Conservation (phyloP, 352 stramenopile genomes). For the Globisporangium radiosum region DNA sequence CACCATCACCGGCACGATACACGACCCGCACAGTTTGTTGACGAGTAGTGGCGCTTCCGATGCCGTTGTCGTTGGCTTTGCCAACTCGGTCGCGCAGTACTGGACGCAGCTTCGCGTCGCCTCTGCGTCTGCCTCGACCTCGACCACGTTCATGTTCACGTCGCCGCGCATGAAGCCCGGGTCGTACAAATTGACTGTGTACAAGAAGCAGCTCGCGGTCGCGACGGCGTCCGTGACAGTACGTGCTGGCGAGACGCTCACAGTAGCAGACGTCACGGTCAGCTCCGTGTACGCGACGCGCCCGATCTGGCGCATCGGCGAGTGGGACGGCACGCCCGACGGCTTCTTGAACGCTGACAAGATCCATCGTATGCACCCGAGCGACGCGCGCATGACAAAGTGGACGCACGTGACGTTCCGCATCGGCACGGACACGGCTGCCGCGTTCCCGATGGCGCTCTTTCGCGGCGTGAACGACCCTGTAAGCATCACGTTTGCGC, state of each 20-base stretch:
- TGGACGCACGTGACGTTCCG: constrained; percentile 23
- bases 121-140: no score
- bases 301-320: constrained; percentile 41
- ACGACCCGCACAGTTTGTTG: constrained; percentile 21
- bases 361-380: constrained; percentile 47
- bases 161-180: constrained; percentile 40
- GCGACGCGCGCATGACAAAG: constrained; percentile 29
- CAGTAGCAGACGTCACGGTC: constrained; percentile 16
- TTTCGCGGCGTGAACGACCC: constrained; percentile 43
- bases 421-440: constrained; percentile 13
- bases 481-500: constrained; percentile 25
- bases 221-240: constrained; percentile 24
- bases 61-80: constrained; percentile 24
- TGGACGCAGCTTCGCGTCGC: constrained; percentile 19
- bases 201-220: constrained; percentile 47
- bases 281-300: constrained; percentile 15
- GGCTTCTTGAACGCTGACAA: constrained; percentile 49
- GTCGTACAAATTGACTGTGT: constrained; percentile 45
- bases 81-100: constrained; percentile 37
- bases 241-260: constrained; percentile 8
- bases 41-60: constrained; percentile 3
- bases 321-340: constrained; percentile 42
- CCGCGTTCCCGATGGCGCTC: constrained; percentile 33
- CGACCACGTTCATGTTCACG: constrained; percentile 14
- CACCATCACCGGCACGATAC: constrained; percentile 26